These are phyloP conservation scores for Annona cherimola DNA, from an alignment of 164 flowering plant species.

Conservation along the genomic window DNA sequence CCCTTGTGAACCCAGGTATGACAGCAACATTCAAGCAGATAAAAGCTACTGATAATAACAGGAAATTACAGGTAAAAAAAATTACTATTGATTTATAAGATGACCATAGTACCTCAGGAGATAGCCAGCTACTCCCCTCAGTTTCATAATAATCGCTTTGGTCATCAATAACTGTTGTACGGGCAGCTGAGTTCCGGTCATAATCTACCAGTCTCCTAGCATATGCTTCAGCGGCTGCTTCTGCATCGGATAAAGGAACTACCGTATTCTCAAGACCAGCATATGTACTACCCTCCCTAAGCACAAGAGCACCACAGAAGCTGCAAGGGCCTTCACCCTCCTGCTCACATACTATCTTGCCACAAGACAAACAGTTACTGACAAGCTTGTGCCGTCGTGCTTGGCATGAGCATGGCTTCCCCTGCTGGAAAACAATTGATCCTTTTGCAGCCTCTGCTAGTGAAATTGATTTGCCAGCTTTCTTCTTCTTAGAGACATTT, in stretches of 20 bases:
- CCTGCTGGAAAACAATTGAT: conserved; percentile 81
- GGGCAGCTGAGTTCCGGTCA: conserved; percentile 85
- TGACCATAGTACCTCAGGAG: conserved; percentile 72
- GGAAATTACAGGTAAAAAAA: not conserved
- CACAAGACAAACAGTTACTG: conserved; percentile 96
- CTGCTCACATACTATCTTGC: conserved; percentile 94
- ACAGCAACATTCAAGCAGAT: no score
- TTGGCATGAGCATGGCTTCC: conserved; percentile 93
- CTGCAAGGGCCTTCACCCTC: conserved; percentile 97
- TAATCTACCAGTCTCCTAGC: conserved; percentile 89
- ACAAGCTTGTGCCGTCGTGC: conserved; percentile 77
- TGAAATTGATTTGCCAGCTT: conserved; percentile 67
- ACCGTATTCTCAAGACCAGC: conserved; percentile 70
- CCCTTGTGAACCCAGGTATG: no score
- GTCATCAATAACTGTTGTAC: conserved; percentile 94
- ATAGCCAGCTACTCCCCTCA: conserved; percentile 87
- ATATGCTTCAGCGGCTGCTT: conserved; percentile 88
- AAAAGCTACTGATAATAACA: not conserved
- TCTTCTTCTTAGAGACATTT: conserved; percentile 60
- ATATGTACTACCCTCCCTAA: conserved; percentile 80
- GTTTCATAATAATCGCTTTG: conserved; percentile 94
- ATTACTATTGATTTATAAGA: not conserved
- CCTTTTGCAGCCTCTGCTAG: conserved; percentile 98
- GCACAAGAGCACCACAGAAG: conserved; percentile 88
- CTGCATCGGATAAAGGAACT: conserved; percentile 58